Conservation (phyloP, 1,284 basidiomycete genomes). For the Ganoderma lingzhi region DNA sequence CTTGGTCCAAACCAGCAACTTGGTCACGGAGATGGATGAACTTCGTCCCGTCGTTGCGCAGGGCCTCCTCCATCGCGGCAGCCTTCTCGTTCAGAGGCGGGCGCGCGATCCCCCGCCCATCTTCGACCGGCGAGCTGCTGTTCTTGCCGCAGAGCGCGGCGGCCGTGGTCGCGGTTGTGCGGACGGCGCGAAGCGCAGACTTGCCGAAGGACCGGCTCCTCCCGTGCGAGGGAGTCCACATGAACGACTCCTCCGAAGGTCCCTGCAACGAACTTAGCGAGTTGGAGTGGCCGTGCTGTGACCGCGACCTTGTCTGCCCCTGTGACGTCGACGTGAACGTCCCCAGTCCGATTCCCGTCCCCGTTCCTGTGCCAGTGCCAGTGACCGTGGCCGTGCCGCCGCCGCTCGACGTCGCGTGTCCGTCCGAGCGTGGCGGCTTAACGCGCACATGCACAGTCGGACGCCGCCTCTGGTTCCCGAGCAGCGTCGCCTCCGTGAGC, state of each 20-base stretch:
- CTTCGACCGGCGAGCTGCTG: constrained; percentile 22
- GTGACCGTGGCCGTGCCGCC: constrained; percentile 26
- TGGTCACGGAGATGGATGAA: constrained; percentile 47
- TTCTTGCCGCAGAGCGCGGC: constrained; percentile 43
- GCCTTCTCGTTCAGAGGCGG: constrained; percentile 44
- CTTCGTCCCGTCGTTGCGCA: constrained; percentile 52
- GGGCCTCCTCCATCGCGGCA: constrained; percentile 50
- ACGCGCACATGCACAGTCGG: constrained; percentile 52
- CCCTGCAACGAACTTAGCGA: constrained; percentile 48
- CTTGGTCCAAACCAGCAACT: constrained; percentile 27
- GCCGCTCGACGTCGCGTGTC: constrained; percentile 28
- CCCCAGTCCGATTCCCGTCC: constrained; percentile 14
- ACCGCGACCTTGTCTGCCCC: constrained; percentile 52
- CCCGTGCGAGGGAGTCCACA: constrained; percentile 50
- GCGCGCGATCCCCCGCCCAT: constrained; percentile 32
- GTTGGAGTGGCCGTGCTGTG: constrained; percentile 42
- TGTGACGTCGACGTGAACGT: constrained; percentile 36
- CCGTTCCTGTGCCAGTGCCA: constrained; percentile 22
- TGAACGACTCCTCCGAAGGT: constrained; percentile 40
- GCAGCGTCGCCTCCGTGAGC: constrained; percentile 65
- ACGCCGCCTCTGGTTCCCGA: constrained; percentile 66
- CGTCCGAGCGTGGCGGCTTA: constrained; percentile 32
- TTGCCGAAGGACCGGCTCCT: constrained; percentile 68
- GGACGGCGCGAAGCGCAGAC: constrained; percentile 54
- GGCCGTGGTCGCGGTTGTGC: constrained; percentile 47